phyloP scores from a whole-genome alignment of 176 grass and related monocot species.

The Alloteropsis semialata region DNA sequence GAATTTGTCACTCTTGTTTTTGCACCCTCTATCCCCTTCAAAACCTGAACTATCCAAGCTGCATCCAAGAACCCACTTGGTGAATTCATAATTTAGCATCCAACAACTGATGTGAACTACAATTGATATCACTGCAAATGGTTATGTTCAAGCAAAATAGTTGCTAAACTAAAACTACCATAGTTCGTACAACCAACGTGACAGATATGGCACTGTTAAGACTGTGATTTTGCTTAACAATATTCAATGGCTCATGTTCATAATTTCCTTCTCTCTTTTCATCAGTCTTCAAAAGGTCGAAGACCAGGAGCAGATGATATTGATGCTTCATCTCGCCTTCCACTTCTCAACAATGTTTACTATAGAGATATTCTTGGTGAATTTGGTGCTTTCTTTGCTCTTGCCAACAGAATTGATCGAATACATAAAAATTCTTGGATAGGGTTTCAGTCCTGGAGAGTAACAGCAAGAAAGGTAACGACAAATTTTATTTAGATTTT shows the following conservation, averaged over 20 bases:
- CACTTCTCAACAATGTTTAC: constrained; percentile 72
- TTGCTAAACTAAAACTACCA: not conserved
- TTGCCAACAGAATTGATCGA: constrained; percentile 77
- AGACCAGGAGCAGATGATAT: constrained; percentile 91
- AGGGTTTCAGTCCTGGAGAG: constrained; percentile 97
- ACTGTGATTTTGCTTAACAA: not conserved
- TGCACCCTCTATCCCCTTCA: not conserved
- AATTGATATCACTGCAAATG: not conserved
- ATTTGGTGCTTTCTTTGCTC: constrained; percentile 93
- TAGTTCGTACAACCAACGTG: not conserved
- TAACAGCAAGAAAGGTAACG: constrained; percentile 74
- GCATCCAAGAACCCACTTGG: not conserved
- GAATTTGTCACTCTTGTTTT: constrained; percentile 10
- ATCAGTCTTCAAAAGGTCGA: constrained; percentile 79
- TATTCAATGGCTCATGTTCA: constrained; percentile 27
- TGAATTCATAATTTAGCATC: not conserved
- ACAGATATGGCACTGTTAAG: not conserved
- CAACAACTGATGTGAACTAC: not conserved
- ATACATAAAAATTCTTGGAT: constrained; percentile 98
- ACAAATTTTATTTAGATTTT: not conserved
- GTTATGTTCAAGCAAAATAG: not conserved
- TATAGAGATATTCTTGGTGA: constrained; percentile 91
- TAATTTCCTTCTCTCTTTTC: constrained; percentile 7
- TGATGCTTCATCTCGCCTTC: constrained; percentile 90
- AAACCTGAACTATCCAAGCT: not conserved